These are phyloP conservation scores for Talaromyces sp. DNA, from an alignment of 2,329 filamentous ascomycete species.

Conservation along the genomic window DNA sequence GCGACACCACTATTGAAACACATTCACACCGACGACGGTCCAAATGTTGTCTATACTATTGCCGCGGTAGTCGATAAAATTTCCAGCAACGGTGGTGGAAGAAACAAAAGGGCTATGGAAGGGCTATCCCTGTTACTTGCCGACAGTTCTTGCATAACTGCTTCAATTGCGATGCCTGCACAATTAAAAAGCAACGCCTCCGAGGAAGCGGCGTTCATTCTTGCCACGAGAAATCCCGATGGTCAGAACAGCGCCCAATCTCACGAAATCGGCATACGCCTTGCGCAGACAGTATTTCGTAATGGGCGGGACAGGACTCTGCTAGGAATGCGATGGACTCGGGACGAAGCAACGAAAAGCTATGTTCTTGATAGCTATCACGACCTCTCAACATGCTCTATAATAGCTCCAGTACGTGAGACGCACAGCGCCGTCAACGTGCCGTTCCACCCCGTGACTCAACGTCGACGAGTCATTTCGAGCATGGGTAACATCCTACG, in stretches of 20 bases:
- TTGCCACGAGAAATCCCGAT: conserved; percentile 24
- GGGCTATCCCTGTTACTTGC: conserved; percentile 36
- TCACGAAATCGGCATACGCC: conserved; percentile 38
- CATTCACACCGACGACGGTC: conserved; percentile 19
- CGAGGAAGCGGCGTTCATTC: conserved; percentile 33
- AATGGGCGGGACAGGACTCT: conserved; percentile 43
- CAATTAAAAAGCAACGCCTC: conserved; percentile 29
- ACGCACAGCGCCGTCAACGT: conserved; percentile 26
- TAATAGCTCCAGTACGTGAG: conserved; percentile 23
- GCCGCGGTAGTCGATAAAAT: conserved; percentile 39
- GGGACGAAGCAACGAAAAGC: conserved; percentile 22
- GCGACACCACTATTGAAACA: conserved; percentile 26
- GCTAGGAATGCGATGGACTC: conserved; percentile 35
- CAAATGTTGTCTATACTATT: conserved; percentile 27
- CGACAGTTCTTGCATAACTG: conserved; percentile 26
- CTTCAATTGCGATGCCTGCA: conserved; percentile 29
- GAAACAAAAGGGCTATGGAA: conserved; percentile 26
- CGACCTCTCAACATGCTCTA: conserved; percentile 32
- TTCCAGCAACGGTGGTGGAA: conserved; percentile 14
- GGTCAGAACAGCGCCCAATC: conserved; percentile 8
- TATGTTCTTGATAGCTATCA: conserved; percentile 27
- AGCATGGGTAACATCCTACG: conserved; percentile 46
- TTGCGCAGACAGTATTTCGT: conserved; percentile 42
- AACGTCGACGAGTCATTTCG: conserved; percentile 36
- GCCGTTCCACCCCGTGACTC: conserved; percentile 36